Base-by-base conservation (phyloP, 2,329 filamentous ascomycete genomes). In the Cladosporium halotolerans region DNA sequence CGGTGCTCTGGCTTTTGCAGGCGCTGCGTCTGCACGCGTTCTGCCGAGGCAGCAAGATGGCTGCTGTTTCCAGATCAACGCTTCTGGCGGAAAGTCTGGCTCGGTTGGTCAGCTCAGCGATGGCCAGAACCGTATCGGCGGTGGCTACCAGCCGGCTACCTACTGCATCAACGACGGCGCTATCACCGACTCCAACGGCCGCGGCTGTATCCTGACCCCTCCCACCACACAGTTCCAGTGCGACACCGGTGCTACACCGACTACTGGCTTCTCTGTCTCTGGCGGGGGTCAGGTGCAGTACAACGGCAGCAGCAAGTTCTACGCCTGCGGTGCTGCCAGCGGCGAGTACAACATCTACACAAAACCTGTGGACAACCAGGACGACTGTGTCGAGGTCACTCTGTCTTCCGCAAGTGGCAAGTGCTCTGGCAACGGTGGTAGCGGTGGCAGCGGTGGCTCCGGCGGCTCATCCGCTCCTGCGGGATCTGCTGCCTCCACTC, bases 191-290 rank as follows among this genome's bases (percentile, higher is more conserved):
- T 66, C 70, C 45, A 72, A 73, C 45, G 77, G 78, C 42, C 74
- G 79, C 54, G 82, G 83, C 16, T 86, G 84, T 63, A 82, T 84
- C 67, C 70, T 85, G 62, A 85, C 83, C 57, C 73, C 76, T 39
- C 76, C 78, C 0, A 82, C 80, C 1, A 76, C 73, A 28, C 79
- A 83, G 45, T 79, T 82, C 55, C 82, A 85, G 63, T 85, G 84
- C 60, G 83, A 86, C 58, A 58, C 62, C 16, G 77, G 78, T 44
- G 77, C 77, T 10, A 58, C 62, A 11, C 76, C 79, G 9, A 75
- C 72, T 19, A 63, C 73, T 32, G 82, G 82, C 31, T 86, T 85
- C 68, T 70, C 72, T 7, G 73, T 85, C 54, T 51, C 47, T 51
- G 40, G 76, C 18, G 69, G 78, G 54, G 82, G 82, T 32, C 62